These are phyloP conservation scores for Podospora tetraspora DNA, from an alignment of 495 filamentous ascomycete genomes.

Conservation along the genomic window DNA sequence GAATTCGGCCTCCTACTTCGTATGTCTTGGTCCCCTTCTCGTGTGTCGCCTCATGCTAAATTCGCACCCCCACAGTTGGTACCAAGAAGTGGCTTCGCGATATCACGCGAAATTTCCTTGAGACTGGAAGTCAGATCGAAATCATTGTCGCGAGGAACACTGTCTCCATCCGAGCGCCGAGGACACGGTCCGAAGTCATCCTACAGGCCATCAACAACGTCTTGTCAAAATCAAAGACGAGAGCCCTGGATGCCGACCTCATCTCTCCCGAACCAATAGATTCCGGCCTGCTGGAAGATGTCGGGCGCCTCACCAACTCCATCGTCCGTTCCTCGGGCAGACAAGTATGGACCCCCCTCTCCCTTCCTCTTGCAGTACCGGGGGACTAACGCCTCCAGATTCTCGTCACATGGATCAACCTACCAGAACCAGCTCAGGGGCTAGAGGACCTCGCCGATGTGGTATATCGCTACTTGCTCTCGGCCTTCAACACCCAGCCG, in stretches of 20 bases:
- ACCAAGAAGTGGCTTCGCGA: conserved; percentile 29
- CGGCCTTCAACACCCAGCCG: conserved; percentile 28
- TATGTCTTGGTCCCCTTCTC: conserved; percentile 12
- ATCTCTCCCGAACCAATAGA: conserved; percentile 20
- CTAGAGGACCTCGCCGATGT: conserved; percentile 34
- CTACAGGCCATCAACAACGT: conserved; percentile 36
- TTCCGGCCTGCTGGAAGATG: conserved; percentile 31
- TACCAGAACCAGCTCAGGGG: conserved; percentile 14
- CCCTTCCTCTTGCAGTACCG: not conserved
- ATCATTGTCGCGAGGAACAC: conserved; percentile 19
- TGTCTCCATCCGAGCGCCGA: conserved; percentile 34
- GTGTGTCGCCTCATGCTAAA: not conserved
- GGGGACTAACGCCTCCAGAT: conserved; percentile 16
- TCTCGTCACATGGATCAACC: conserved; percentile 38
- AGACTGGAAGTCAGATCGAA: conserved; percentile 32
- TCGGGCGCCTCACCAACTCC: conserved; percentile 41
- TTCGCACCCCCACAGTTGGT: conserved; percentile 25
- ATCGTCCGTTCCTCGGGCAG: conserved; percentile 24
- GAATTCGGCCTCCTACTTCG: conserved; percentile 38
- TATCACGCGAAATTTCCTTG: conserved; percentile 26
- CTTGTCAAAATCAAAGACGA: conserved; percentile 24
- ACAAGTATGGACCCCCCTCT: conserved; percentile 23
- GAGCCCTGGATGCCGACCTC: conserved; percentile 15
- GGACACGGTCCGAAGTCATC: conserved; percentile 25
- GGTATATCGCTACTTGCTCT: conserved; percentile 40